phyloP scores from a whole-genome alignment of 225 moss, liverwort and hornwort species.

The Antitrichia curtipendula region DNA sequence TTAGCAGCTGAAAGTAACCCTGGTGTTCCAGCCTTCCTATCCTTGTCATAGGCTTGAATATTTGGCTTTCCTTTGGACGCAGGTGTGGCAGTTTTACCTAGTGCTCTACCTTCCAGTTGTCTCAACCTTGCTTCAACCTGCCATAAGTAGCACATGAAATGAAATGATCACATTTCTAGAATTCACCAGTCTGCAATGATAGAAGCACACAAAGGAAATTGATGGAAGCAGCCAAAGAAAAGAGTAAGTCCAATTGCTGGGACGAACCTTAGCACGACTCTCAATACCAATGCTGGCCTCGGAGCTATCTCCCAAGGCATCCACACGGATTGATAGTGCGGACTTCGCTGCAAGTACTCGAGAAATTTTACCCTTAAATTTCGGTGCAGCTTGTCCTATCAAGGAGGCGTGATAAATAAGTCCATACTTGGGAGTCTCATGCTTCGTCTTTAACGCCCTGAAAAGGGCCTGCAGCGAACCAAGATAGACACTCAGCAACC shows the following conservation, averaged over 20 bases:
- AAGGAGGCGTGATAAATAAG: slow-evolving; percentile 85
- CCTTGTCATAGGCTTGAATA: slow-evolving; percentile 51
- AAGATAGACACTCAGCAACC: background rate
- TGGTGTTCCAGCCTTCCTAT: slow-evolving; percentile 40
- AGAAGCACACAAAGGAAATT: background rate
- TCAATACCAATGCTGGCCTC: slow-evolving; percentile 66
- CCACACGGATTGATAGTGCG: slow-evolving; percentile 62
- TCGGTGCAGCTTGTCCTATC: slow-evolving; percentile 83
- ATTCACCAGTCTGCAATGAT: background rate
- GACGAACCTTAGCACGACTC: slow-evolving; percentile 41
- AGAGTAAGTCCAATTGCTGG: background rate
- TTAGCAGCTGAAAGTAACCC: slow-evolving; percentile 47
- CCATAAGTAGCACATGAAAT: background rate
- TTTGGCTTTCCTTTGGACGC: slow-evolving; percentile 37
- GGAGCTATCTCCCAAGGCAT: slow-evolving; percentile 57
- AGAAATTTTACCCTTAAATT: slow-evolving; percentile 84
- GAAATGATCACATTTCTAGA: background rate
- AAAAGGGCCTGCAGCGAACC: slow-evolving; percentile 43
- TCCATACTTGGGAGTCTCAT: slow-evolving; percentile 89
- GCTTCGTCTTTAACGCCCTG: slow-evolving; percentile 86
- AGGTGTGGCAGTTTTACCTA: slow-evolving; percentile 9
- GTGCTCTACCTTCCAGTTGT: slow-evolving; percentile 66
- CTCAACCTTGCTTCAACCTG: slow-evolving; percentile 81
- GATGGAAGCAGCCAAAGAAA: background rate
- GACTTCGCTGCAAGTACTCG: slow-evolving; percentile 86